Percentiles rank a stretch among this genome's conserved stretches.
Evolutionary conservation across 257 asterid species (phyloP).

Genomic region (Gentiana dahurica): DNA sequence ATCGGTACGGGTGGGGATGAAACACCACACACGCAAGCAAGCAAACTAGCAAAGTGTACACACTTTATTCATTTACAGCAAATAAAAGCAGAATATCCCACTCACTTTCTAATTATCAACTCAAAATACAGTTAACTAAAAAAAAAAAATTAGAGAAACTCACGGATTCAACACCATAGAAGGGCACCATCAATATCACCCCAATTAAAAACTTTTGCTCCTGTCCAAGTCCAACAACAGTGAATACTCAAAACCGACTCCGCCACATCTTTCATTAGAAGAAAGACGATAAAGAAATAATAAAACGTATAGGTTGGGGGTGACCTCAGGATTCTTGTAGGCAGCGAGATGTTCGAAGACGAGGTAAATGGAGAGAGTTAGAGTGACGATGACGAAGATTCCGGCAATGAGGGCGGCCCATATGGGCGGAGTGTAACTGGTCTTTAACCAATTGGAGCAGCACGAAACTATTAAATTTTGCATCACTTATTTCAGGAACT

Average conservation of each 20-base stretch:
- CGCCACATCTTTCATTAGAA: not conserved
- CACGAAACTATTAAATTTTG: slow-evolving; percentile 38
- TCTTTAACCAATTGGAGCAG: slow-evolving; percentile 27
- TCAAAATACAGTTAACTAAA: not conserved
- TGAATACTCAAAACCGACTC: not conserved
- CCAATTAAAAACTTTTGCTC: slow-evolving; percentile 96
- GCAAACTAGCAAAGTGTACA: too few relatives aligned
- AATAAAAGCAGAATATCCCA: too few relatives aligned
- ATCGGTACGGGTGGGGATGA: not conserved
- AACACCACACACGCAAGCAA: not conserved
- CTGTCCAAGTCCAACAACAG: slow-evolving; percentile 24
- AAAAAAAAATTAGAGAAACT: slow-evolving; percentile 14
- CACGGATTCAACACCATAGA: slow-evolving; percentile 86
- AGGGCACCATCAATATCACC: slow-evolving; percentile 88
- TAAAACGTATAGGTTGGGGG: not conserved
- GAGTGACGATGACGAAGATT: slow-evolving; percentile 35
- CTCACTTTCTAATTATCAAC: not conserved
- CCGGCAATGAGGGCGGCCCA: slow-evolving; percentile 88
- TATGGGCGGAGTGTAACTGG: slow-evolving; percentile 52
- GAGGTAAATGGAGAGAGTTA: slow-evolving; percentile 69
- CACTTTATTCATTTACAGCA: too few relatives aligned
- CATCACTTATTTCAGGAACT: slow-evolving; percentile 20
- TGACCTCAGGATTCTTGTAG: slow-evolving; percentile 92
- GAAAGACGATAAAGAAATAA: not conserved
- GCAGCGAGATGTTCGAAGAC: slow-evolving; percentile 79